A percentile compares a stretch with the other conserved stretches of the same genome.
Conservation (phyloP, 140 eudicot genomes). For the Stevia rebaudiana region DNA sequence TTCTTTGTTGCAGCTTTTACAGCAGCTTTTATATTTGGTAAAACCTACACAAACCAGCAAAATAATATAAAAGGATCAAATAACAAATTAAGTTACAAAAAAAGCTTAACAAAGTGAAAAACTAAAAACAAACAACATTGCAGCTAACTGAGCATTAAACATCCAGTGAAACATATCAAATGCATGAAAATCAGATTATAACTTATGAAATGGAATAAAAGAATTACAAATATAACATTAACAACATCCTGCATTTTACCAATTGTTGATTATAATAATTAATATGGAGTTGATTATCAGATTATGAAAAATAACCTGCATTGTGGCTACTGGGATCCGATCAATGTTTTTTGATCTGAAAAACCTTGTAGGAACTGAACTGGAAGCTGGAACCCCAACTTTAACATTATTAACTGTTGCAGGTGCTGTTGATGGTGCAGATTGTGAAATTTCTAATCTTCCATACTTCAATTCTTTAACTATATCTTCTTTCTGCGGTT, state of each 20-base stretch:
- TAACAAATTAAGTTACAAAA: conserved; percentile 8
- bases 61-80: not conserved
- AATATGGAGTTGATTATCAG: not conserved
- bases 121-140: not conserved
- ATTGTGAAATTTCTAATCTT: conserved; percentile 55
- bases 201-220: not conserved
- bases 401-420: conserved; percentile 45
- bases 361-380: conserved; percentile 35
- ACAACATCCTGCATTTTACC: not conserved
- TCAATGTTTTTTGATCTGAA: conserved; percentile 85
- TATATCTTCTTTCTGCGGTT: conserved; percentile 31
- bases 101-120: conserved; percentile 5
- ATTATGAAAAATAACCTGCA: conserved; percentile 60
- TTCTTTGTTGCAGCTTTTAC: conserved; percentile 48
- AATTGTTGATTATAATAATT: not conserved
- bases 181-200: conserved; percentile 7
- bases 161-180: not conserved
- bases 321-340: conserved; percentile 51
- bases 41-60: conserved; percentile 22
- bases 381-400: conserved; percentile 42
- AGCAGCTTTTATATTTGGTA: conserved; percentile 45
- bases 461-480: conserved; percentile 71
- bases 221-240: not conserved
- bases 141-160: not conserved
- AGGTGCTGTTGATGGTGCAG: conserved; percentile 27